phyloP scores from a whole-genome alignment of 208 protist genomes.

The Trypanosoma platydactyli region DNA sequence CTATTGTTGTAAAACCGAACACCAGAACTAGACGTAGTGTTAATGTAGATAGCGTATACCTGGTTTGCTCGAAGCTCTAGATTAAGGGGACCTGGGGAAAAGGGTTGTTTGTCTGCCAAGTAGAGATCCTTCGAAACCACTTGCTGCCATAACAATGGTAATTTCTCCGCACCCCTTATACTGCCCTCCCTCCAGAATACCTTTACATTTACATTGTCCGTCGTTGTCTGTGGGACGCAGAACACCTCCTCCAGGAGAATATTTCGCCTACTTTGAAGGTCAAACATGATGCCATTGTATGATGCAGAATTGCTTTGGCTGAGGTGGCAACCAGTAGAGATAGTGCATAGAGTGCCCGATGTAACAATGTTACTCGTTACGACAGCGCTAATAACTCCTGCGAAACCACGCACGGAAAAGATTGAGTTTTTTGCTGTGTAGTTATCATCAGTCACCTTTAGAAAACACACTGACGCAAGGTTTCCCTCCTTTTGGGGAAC shows the following conservation, averaged over 20 bases:
- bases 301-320: slow-evolving; percentile 82
- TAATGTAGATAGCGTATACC: slow-evolving; percentile 87
- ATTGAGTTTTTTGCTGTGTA: slow-evolving; percentile 19
- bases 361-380: slow-evolving; percentile 11
- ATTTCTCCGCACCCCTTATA: slow-evolving; percentile 72
- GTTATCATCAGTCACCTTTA: slow-evolving; percentile 1
- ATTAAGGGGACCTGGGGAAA: slow-evolving; percentile 63
- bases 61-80: slow-evolving; percentile 73
- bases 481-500: neutral
- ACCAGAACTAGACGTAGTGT: slow-evolving; percentile 83
- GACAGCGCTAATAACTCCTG: slow-evolving; percentile 19
- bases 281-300: slow-evolving; percentile 93
- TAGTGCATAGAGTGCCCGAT: slow-evolving; percentile 45
- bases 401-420: slow-evolving; percentile 20
- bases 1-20: slow-evolving; percentile 89
- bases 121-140: slow-evolving; percentile 59
- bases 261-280: slow-evolving; percentile 76
- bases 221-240: slow-evolving; percentile 82
- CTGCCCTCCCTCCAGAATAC: slow-evolving; percentile 90
- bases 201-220: slow-evolving; percentile 69
- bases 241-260: slow-evolving; percentile 88
- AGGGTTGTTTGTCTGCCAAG: slow-evolving; percentile 76
- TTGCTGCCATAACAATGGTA: slow-evolving; percentile 70
- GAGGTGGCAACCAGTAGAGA: slow-evolving; percentile 69
- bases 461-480: slow-evolving; percentile 12